Evolutionary conservation across 2,329 filamentous ascomycete species (phyloP).

Genomic region (Lachnellula hyalina): DNA sequence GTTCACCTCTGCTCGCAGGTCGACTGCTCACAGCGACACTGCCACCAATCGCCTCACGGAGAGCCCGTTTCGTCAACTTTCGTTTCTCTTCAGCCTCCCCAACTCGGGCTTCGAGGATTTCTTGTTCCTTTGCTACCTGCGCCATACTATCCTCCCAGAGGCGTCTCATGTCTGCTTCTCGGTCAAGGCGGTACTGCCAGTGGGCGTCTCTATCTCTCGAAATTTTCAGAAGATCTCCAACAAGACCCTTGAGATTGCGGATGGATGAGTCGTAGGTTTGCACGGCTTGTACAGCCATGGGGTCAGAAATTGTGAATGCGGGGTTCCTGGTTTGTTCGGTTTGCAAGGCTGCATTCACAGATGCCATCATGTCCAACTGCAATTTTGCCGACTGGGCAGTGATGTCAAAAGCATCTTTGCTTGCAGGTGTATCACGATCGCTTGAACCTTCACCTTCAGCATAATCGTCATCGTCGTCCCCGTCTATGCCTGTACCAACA

Average conservation of each 20-base stretch:
- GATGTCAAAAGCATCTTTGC: constrained; percentile 93
- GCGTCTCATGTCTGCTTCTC: constrained; percentile 83
- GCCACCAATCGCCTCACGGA: constrained; percentile 74
- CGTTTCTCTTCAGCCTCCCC: constrained; percentile 88
- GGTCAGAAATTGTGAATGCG: constrained; percentile 66
- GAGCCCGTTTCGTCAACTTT: constrained; percentile 79
- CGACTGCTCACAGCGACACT: constrained; percentile 46
- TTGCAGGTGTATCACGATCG: constrained; percentile 67
- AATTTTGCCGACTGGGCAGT: constrained; percentile 91
- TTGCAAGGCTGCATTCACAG: constrained; percentile 78
- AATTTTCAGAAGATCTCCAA: constrained; percentile 85
- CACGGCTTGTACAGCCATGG: constrained; percentile 70
- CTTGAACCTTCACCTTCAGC: constrained; percentile 78
- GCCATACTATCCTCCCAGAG: constrained; percentile 99
- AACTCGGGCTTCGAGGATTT: constrained; percentile 80
- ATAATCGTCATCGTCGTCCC: constrained; percentile 60
- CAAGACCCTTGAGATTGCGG: constrained; percentile 74
- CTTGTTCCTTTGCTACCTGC: constrained; percentile 89
- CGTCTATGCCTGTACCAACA: constrained; percentile 27
- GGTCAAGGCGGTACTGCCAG: constrained; percentile 92
- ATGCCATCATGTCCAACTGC: constrained; percentile 83
- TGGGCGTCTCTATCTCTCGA: constrained; percentile 91
- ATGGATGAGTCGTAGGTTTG: constrained; percentile 86
- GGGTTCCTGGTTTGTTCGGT: constrained; percentile 66
- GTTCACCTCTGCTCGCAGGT: constrained; percentile 24